These are phyloP conservation scores for Rosellinia necatrix DNA, from an alignment of 2,329 filamentous ascomycete genomes.

Conservation along the genomic window DNA sequence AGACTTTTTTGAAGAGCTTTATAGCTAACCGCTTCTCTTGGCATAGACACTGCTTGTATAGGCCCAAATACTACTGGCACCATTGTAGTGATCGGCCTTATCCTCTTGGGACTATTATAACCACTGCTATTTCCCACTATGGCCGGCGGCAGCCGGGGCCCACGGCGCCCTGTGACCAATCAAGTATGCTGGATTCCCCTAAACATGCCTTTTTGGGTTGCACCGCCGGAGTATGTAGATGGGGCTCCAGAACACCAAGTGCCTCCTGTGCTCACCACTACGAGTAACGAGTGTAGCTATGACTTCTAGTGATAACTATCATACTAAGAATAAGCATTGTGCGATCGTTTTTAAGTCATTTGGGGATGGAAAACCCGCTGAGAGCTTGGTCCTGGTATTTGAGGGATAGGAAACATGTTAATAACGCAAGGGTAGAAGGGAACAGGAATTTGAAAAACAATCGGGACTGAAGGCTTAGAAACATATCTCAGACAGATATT, in stretches of 20 bases:
- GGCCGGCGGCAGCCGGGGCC: neutral
- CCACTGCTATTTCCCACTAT: neutral
- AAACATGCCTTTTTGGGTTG: neutral
- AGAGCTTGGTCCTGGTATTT: no score
- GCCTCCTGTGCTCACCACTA: no score
- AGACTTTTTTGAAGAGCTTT: constrained; percentile 28
- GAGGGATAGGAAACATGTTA: no score
- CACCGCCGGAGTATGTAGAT: neutral
- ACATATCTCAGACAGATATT: no score
- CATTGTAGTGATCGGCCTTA: neutral
- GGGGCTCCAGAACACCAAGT: no score
- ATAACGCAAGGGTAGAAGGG: no score
- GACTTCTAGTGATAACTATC: no score
- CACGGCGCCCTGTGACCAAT: constrained; percentile 1
- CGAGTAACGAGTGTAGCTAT: no score
- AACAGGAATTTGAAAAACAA: no score
- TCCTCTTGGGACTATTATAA: neutral
- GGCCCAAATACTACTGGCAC: neutral
- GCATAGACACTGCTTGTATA: neutral
- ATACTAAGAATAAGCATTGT: neutral
- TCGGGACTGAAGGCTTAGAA: no score
- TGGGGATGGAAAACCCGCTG: no score
- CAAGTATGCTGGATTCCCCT: neutral
- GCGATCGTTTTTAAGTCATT: no score
- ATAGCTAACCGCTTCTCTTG: neutral